phyloP scores from a whole-genome alignment of 2,329 filamentous ascomycete species.

The Elsinoe australis region DNA sequence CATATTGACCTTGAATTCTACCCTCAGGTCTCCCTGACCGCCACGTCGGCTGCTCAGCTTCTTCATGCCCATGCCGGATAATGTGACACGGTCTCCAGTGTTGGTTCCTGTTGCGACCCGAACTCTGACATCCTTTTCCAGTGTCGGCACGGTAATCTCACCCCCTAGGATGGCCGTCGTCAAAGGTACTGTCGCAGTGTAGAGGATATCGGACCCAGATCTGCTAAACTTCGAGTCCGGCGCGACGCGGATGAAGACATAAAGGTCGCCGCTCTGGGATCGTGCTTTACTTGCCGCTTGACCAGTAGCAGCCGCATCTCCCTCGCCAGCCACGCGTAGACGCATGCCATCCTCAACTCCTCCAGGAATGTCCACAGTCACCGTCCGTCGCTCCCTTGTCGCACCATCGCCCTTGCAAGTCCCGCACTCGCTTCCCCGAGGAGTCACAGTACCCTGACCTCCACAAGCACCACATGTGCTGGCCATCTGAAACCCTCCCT shows the following conservation, averaged over 20 bases:
- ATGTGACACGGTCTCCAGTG: slow-evolving; percentile 83
- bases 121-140: slow-evolving; percentile 84
- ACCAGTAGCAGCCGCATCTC: slow-evolving; percentile 76
- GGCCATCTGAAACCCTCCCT: slow-evolving; percentile 92
- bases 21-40: slow-evolving; percentile 71
- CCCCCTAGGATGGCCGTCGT: slow-evolving; percentile 90
- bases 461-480: slow-evolving; percentile 77
- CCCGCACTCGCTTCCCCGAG: slow-evolving; percentile 71
- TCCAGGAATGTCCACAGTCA: slow-evolving; percentile 85
- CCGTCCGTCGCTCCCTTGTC: slow-evolving; percentile 70
- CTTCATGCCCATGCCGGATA: slow-evolving; percentile 91
- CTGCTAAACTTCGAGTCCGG: slow-evolving; percentile 84
- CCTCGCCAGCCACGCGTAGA: slow-evolving; percentile 73
- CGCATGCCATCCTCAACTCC: slow-evolving; percentile 97
- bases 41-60: slow-evolving; percentile 61
- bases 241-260: slow-evolving; percentile 83
- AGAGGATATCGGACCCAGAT: slow-evolving; percentile 79
- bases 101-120: slow-evolving; percentile 86
- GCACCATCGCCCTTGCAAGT: slow-evolving; percentile 78
- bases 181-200: slow-evolving; percentile 83
- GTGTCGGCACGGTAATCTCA: slow-evolving; percentile 78
- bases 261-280: slow-evolving; percentile 76
- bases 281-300: slow-evolving; percentile 55
- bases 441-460: slow-evolving; percentile 68
- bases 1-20: slow-evolving; percentile 93